Evolutionary conservation across 192 early-diverging fungal species (phyloP), one percentile per base, ranked within the genome.

Genomic region (Lobosporangium transversale): DNA sequence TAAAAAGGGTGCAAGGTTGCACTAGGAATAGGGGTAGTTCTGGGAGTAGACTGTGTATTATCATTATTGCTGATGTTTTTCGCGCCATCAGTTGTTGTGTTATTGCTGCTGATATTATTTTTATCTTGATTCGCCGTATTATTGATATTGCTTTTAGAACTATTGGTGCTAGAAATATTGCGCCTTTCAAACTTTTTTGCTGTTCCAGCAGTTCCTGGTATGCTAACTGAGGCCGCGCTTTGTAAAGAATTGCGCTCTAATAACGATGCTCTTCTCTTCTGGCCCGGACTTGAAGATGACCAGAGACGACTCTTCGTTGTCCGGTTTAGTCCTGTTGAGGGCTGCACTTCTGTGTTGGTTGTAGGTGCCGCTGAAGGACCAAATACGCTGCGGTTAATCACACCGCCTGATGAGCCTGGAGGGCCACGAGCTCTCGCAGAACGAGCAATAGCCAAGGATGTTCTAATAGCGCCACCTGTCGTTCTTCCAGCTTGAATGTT

Each of bases 401-500:
- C 53, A 5, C 43, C 32, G 6, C 56, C 36, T 40, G 43, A 24
- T 0, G 68, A 40, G 0, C 63, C 63, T 35, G 63, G 63, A 1
- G 53, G 42, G 0, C 52, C 52, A 1, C 58, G 58, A 2, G 51
- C 26, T 33, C 66, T 61, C 32, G 43, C 59, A 20, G 51, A n/a
- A 18, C 68, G 68, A 10, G 44, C 58, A 27, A n/a, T 47, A 23
- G 57, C 29, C 1, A 37, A 27, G 32, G 49, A 31, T 3, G 43
- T 70, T 12, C 68, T 58, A 14, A 70, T 40, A 10, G 59, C 42
- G 4, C 68, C 68, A 0, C 66, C 66, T 1, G 29, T 44, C 2
- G 29, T 68, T 23, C 56, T 21, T 51, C 45, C 20, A 15, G 29
- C 12, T 8, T 61, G 58, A 7, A 0, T 43, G n/a, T 32, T 18